Evolutionary conservation across 2,329 filamentous ascomycete species (phyloP), one percentile per base, ranked within the genome.

Genomic region (Talaromyces islandicus): DNA sequence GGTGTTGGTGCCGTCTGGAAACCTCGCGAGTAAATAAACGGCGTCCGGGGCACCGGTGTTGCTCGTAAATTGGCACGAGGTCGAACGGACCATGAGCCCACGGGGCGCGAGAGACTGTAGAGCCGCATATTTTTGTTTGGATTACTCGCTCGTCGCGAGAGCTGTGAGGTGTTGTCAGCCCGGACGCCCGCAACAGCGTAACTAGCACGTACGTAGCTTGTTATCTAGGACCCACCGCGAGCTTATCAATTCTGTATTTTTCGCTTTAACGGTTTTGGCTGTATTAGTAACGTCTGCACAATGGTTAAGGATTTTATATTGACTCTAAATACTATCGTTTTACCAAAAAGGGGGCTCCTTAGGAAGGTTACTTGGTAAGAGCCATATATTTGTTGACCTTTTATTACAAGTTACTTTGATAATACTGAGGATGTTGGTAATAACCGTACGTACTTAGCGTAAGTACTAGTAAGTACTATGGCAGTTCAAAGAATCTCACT

Each of bases 1-100:
- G 77, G 76, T 32, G 74, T 60, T 32, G 67, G 71, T 55, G 68
- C 62, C 27, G 69, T 72, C 53, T 73, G 70, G 55, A 74, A 63
- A 58, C 64, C 60, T 56, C 70, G 67, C 51, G 63, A 65, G 43
- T 54, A 30, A 38, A 32, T 19, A 17, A 32, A 43, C 14, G 65
- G 19, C 21, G 35, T 19, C 7, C 24, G 27, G 25, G 38, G 48
- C 41, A 41, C 50, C 12, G 52, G n/a, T 53, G 19, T 41, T 1
- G 17, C 27, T 46, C 27, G 46, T 21, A 56, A 30, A 11, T 38
- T 46, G 27, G 30, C 30, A 54, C 27, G 29, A 30, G 52, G 56
- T 24, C 57, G 14, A n/a, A 30, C 54, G 11, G 54, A 50, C 19
- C 27, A 55, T 19, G 35, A n/a, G 24, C 35, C 43, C n/a, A 41